Conservation (phyloP, 1,284 basidiomycete species). For the Apiotrichum gamsii region DNA sequence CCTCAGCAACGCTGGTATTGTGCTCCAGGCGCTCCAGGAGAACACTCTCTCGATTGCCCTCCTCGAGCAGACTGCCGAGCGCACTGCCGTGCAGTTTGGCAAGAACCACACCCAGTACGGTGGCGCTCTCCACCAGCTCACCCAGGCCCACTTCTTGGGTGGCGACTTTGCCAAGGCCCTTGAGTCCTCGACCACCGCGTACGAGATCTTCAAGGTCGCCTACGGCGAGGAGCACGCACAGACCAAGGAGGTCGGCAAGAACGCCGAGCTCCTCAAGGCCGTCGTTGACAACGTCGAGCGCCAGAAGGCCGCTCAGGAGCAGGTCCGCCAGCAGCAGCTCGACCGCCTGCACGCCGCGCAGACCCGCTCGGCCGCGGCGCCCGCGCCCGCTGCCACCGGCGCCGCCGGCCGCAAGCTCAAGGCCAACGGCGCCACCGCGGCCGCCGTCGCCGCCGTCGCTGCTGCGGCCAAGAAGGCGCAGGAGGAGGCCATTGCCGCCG, state of each 20-base stretch:
- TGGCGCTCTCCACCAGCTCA: conserved; percentile 45
- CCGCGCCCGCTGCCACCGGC: conserved; percentile 1
- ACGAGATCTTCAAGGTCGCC: conserved; percentile 44
- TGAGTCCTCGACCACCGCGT: conserved; percentile 43
- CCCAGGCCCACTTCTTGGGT: conserved; percentile 47
- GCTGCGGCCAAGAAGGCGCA: conserved; percentile 12
- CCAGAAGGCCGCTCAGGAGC: conserved; percentile 39
- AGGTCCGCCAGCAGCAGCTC: conserved; percentile 34
- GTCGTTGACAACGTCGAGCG: conserved; percentile 44
- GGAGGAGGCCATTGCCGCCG: conserved; percentile 11
- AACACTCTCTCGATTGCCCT: conserved; percentile 38
- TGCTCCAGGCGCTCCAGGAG: conserved; percentile 45
- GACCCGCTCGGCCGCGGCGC: conserved; percentile 9
- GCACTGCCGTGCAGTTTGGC: conserved; percentile 38
- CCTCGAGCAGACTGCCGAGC: conserved; percentile 35
- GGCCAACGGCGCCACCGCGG: conserved; percentile 6
- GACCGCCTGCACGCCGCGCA: conserved; percentile 35
- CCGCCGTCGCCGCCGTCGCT: conserved; percentile 7
- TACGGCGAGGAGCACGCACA: conserved; percentile 46
- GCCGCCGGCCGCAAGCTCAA: conserved; percentile 8
- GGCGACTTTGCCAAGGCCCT: conserved; percentile 45
- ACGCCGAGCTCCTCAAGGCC: conserved; percentile 46
- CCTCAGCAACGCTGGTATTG: conserved; percentile 45
- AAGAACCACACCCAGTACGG: conserved; percentile 40
- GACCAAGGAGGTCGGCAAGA: conserved; percentile 48